Percentiles rank a stretch among this genome's conserved stretches.
phyloP scores from a whole-genome alignment of 2,329 filamentous ascomycete genomes.

The Dactylellina haptotyla region DNA sequence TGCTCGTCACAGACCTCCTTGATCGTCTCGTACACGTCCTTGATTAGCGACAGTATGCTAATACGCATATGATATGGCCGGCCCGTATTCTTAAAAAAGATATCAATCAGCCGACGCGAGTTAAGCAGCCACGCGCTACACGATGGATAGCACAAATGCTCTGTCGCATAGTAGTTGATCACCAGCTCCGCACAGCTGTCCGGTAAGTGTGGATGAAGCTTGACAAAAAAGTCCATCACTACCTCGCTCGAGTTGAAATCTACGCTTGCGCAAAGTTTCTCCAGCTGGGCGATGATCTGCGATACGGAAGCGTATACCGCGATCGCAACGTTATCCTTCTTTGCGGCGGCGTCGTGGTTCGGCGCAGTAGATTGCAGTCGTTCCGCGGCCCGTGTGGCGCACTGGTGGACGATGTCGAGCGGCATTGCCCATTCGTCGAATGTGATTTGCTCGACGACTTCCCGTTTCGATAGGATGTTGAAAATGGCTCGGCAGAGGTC shows the following conservation, averaged over 20 bases:
- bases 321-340: conserved; percentile 51
- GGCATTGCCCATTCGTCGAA: conserved; percentile 58
- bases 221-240: conserved; percentile 74
- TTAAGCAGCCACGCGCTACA: conserved; percentile 75
- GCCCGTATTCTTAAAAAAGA: conserved; percentile 71
- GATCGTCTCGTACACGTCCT: conserved; percentile 65
- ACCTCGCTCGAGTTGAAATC: conserved; percentile 73
- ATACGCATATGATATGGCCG: conserved; percentile 73
- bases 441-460: conserved; percentile 56
- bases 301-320: conserved; percentile 58
- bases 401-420: conserved; percentile 58
- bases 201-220: conserved; percentile 71
- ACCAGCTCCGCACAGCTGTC: conserved; percentile 73
- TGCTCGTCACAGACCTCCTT: conserved; percentile 70
- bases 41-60: conserved; percentile 70
- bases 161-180: conserved; percentile 74
- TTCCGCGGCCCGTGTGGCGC: conserved; percentile 55
- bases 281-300: conserved; percentile 66
- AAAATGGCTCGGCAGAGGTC: conserved; percentile 59
- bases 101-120: conserved; percentile 69
- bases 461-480: conserved; percentile 56
- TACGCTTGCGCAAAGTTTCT: conserved; percentile 60
- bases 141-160: conserved; percentile 76
- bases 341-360: conserved; percentile 29
- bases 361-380: conserved; percentile 52